Evolutionary conservation across 352 stramenopile species (phyloP), one percentile per base, ranked within the genome.

Genomic region (Phytophthora macrochlamydospora): DNA sequence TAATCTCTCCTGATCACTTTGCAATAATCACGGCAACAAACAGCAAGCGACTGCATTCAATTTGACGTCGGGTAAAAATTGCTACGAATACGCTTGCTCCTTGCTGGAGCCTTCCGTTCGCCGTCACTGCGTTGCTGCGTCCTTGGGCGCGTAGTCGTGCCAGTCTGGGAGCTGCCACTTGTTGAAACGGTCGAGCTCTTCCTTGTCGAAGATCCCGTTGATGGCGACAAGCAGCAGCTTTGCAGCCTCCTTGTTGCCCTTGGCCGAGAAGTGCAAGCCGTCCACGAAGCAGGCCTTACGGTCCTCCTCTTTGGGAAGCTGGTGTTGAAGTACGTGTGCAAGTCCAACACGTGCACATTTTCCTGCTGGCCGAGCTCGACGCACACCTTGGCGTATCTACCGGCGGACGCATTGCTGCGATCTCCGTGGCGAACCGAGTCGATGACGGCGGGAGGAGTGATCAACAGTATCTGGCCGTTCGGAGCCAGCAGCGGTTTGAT

Each of bases 181-280:
- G 52, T 78, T 72, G 38, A 76, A 67, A 4, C 51, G 52, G 43
- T 60, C 49, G 7, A 68, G 54, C 14, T 71, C 57, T 37, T 75
- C 40, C 33, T 69, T 70, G 37, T 71, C 53, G 28, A 77, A 80
- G 31, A 69, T 69, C 8, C 55, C 49, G n/a, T 67, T 75, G 59
- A 79, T 76, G 32, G 65, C 65, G 1, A 73, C 52, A 11, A 44
- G 18, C 5, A 79, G 56, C 32, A 76, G 43, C 35, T 68, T 69
- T 48, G 46, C 67, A 18, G 73, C 52, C 49, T 79, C 71, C 38
- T 73, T 56, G 56, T 90, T 90, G 42, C 83, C 83, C 24, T 73
- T 73, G 42, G 70, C 43, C 4, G 65, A 81, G 38, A 91, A 81
- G 58, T 91, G 83, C 51, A 90, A 67, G 0, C 83, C 83, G 45